Percentiles rank a stretch among this genome's conserved stretches.
Conservation (phyloP, 495 filamentous ascomycete species). For the Podospora appendiculata region DNA sequence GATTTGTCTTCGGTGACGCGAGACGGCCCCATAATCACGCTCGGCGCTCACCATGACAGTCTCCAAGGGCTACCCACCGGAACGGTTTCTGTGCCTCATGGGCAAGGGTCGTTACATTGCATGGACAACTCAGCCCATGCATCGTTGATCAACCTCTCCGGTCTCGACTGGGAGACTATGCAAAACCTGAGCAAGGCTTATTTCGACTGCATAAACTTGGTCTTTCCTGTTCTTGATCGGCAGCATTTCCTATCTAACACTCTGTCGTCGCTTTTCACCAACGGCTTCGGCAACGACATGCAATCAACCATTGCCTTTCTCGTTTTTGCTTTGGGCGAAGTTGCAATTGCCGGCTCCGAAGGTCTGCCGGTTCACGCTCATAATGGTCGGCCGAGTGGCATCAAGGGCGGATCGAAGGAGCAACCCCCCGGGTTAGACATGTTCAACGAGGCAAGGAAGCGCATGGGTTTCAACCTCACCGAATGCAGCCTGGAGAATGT, state of each 20-base stretch:
- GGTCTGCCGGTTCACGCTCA: constrained; percentile 34
- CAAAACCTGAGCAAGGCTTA: constrained; percentile 41
- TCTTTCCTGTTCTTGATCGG: constrained; percentile 48
- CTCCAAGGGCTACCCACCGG: constrained; percentile 6
- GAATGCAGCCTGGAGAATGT: constrained; percentile 50
- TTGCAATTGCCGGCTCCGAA: constrained; percentile 40
- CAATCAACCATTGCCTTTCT: constrained; percentile 46
- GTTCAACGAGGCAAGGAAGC: constrained; percentile 52
- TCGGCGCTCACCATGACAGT: constrained; percentile 22
- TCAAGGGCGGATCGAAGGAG: constrained; percentile 41
- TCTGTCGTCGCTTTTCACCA: constrained; percentile 34
- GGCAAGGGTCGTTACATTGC: neutral
- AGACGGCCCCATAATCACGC: constrained; percentile 41
- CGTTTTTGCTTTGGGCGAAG: constrained; percentile 49
- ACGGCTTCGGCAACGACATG: constrained; percentile 42
- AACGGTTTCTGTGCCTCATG: neutral
- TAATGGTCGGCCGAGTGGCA: constrained; percentile 41
- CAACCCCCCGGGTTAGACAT: constrained; percentile 48
- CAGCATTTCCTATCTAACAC: constrained; percentile 41
- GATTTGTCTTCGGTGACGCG: constrained; percentile 27
- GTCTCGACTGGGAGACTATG: constrained; percentile 42
- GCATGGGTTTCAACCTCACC: constrained; percentile 49
- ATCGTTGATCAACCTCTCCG: constrained; percentile 2
- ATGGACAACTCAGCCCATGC: neutral
- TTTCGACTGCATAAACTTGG: constrained; percentile 48